These are phyloP conservation scores for Pistacia atlantica DNA, from an alignment of 345 rosid genomes.

Conservation along the genomic window DNA sequence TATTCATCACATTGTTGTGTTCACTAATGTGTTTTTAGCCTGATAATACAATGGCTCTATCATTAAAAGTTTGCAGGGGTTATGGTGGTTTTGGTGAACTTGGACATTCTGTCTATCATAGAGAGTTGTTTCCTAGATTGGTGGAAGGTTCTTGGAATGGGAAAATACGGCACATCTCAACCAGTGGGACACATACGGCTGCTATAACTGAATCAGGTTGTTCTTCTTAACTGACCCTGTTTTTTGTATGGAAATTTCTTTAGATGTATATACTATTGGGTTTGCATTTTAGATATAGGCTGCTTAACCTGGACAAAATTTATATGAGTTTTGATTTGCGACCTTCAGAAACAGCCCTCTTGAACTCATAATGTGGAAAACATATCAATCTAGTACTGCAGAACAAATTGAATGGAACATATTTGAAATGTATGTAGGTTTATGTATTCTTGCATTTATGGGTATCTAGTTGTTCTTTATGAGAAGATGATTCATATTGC, in stretches of 20 bases:
- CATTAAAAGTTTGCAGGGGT: constrained; percentile 67
- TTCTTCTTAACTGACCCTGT: not conserved
- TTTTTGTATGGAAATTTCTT: too few species aligned
- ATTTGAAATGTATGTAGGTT: too few species aligned
- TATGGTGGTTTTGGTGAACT: constrained; percentile 98
- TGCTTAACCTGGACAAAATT: too few species aligned
- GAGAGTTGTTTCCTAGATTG: constrained; percentile 82
- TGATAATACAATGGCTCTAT: constrained; percentile 26
- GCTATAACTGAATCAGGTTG: constrained; percentile 79
- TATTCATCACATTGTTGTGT: not conserved
- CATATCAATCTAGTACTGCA: not conserved
- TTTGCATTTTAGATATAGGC: not conserved
- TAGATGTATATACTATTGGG: not conserved
- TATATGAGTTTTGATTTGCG: not conserved
- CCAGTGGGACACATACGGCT: constrained; percentile 92
- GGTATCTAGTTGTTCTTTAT: not conserved
- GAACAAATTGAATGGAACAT: not conserved
- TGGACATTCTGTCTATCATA: constrained; percentile 83
- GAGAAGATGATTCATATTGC: not conserved
- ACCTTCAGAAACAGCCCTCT: not conserved
- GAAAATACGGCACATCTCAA: constrained; percentile 61
- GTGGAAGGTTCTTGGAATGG: constrained; percentile 71
- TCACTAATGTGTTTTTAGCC: not conserved
- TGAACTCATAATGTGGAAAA: not conserved
- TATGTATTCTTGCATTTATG: not conserved